Evolutionary conservation across 257 asterid genomes (phyloP).

Genomic region (Nicotiana sylvestris): DNA sequence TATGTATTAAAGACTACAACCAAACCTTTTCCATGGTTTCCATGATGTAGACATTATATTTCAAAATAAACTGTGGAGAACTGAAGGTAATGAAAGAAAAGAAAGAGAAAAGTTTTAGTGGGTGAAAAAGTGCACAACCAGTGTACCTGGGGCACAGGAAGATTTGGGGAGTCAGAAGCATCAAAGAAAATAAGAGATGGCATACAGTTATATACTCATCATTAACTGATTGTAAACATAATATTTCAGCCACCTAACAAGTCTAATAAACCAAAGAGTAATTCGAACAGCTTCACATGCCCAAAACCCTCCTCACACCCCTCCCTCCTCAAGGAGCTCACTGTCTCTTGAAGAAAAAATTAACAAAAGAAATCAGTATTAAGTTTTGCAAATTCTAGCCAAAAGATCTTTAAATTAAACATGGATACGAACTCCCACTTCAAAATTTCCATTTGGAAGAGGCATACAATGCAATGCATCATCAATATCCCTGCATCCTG

Average conservation of each 20-base stretch:
- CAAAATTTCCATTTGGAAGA: conserved; percentile 89
- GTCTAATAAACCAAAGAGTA: not conserved
- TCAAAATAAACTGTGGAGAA: not conserved
- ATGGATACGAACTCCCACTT: conserved; percentile 99
- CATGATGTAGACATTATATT: not conserved
- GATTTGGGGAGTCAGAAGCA: not conserved
- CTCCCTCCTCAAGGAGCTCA: not conserved
- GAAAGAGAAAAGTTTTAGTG: not conserved
- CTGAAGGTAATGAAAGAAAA: not conserved
- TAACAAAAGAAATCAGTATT: not conserved
- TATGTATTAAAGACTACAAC: conserved; percentile 43
- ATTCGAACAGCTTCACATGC: not conserved
- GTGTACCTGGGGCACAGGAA: not conserved
- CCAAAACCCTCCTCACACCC: not conserved
- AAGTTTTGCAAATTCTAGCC: not conserved
- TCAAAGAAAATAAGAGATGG: not conserved
- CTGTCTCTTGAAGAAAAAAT: not conserved
- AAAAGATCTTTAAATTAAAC: not conserved
- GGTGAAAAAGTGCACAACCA: not conserved
- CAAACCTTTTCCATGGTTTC: not conserved
- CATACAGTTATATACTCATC: not conserved
- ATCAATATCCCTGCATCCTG: conserved; percentile 98
- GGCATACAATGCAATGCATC: conserved; percentile 91
- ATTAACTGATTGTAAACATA: not conserved
- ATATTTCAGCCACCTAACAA: not conserved